phyloP scores from a whole-genome alignment of 164 flowering plant species.

The Chimonanthus salicifolius region DNA sequence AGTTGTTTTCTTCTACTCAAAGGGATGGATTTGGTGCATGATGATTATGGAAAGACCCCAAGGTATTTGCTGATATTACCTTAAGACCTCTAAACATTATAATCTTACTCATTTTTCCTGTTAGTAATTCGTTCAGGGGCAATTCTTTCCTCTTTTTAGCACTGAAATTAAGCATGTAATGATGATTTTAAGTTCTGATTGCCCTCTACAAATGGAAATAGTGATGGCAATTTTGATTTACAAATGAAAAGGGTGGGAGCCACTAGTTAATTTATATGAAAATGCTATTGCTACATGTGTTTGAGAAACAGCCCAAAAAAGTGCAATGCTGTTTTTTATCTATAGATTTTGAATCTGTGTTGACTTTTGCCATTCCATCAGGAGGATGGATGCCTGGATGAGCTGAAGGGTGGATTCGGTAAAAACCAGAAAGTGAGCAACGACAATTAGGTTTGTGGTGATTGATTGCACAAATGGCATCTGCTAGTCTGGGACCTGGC shows the following conservation, averaged over 20 bases:
- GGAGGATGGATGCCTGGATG: conserved; percentile 30
- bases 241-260: background rate
- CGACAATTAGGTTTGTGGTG: conserved; percentile 20
- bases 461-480: conserved; percentile 45
- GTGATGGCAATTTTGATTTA: background rate
- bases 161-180: too few relatives aligned
- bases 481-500: conserved; percentile 69
- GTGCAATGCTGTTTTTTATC: background rate
- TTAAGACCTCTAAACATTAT: too few relatives aligned
- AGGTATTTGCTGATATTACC: too few relatives aligned
- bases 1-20: too few relatives aligned
- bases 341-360: background rate
- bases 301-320: background rate
- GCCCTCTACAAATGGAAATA: background rate
- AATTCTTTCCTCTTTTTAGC: too few relatives aligned
- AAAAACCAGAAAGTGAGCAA: conserved; percentile 3
- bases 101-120: too few relatives aligned
- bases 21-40: too few relatives aligned
- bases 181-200: background rate
- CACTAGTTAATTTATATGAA: background rate
- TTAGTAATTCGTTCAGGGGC: too few relatives aligned
- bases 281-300: background rate
- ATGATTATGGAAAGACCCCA: too few relatives aligned
- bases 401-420: conserved; percentile 9
- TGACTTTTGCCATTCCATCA: conserved; percentile 11